A percentile compares a stretch with the other conserved stretches of the same genome.
These are phyloP conservation scores for Saccharomycopsis guyanensis DNA, from an alignment of 805 yeast species.

Conservation along the genomic window DNA sequence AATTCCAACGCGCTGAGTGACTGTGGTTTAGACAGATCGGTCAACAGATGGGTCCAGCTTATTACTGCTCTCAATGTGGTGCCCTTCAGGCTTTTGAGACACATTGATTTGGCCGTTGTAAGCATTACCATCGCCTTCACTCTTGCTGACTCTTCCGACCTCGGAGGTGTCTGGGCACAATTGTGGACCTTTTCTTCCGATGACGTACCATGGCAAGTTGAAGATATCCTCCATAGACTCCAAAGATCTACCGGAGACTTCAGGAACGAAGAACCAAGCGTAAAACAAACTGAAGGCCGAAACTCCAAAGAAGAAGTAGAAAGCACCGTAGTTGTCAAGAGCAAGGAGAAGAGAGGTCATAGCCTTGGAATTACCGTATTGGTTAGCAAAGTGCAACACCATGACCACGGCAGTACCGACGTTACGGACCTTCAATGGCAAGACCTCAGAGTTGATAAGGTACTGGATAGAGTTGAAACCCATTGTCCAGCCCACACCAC, in stretches of 20 bases:
- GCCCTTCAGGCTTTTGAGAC: background rate
- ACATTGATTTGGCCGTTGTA: background rate
- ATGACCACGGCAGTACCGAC: constrained; percentile 44
- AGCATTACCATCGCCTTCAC: background rate
- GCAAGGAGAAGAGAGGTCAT: background rate
- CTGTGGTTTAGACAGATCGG: too few relatives aligned
- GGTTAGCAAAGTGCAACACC: constrained; percentile 51
- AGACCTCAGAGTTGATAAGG: constrained; percentile 46
- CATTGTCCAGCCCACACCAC: constrained; percentile 52
- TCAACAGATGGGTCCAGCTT: too few relatives aligned
- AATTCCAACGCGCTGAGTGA: too few relatives aligned
- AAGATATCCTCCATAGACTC: constrained; percentile 47
- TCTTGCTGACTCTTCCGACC: background rate
- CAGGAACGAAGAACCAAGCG: constrained; percentile 45
- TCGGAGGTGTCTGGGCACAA: constrained; percentile 38
- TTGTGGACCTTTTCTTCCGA: constrained; percentile 47
- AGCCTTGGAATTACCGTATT: constrained; percentile 45
- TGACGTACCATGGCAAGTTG: constrained; percentile 48
- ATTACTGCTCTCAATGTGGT: background rate
- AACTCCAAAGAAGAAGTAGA: constrained; percentile 33
- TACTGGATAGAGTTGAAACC: constrained; percentile 54
- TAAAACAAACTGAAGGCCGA: constrained; percentile 35
- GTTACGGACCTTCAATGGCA: constrained; percentile 43
- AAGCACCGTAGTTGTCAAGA: background rate
- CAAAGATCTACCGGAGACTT: constrained; percentile 41